Percentiles rank a stretch among this genome's conserved stretches.
phyloP scores from a whole-genome alignment of 176 grass and related monocot species.

The Musa itinerans region DNA sequence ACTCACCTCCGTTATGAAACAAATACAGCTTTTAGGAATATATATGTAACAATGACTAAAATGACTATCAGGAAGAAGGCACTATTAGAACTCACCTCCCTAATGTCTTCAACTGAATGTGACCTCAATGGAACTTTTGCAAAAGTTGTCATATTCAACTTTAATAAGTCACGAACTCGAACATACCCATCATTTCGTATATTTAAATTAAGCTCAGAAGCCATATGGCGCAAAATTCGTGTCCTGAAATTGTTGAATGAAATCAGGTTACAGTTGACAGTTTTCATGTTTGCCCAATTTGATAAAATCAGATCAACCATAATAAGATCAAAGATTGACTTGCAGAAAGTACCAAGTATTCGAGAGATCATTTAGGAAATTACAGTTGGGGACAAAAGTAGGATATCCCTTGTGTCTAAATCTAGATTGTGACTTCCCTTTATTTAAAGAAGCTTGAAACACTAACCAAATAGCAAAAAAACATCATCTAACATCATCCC shows the following conservation, averaged over 20 bases:
- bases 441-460: too few relatives aligned
- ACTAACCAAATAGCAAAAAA: too few relatives aligned
- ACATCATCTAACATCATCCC: too few relatives aligned
- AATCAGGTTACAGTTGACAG: background rate
- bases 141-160: conserved; percentile 47
- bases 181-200: conserved; percentile 80
- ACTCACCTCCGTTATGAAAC: conserved; percentile 33
- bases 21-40: background rate
- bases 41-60: background rate
- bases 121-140: conserved; percentile 64
- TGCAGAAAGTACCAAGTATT: background rate
- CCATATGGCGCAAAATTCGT: conserved; percentile 78
- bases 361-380: background rate
- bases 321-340: background rate
- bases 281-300: background rate
- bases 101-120: conserved; percentile 70
- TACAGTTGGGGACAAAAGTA: background rate
- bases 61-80: background rate
- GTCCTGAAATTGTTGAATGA: conserved; percentile 32
- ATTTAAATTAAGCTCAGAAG: conserved; percentile 57
- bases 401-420: too few relatives aligned
- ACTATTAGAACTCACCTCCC: conserved; percentile 35
- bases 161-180: conserved; percentile 53
- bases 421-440: too few relatives aligned
- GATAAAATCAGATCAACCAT: background rate